phyloP scores from a whole-genome alignment of 192 early-diverging fungal species.

The Pilaira anomala region DNA sequence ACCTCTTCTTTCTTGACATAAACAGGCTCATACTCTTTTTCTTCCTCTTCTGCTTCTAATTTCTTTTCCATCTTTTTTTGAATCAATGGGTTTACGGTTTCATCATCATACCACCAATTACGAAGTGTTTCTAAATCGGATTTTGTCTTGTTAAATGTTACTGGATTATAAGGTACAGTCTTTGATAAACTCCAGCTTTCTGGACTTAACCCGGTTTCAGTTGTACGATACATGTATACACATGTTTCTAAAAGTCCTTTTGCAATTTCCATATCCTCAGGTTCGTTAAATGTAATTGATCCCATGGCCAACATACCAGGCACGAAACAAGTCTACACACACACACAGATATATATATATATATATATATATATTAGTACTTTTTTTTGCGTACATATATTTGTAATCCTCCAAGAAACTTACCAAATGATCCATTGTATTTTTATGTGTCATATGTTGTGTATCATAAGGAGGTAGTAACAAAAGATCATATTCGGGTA shows the following conservation, averaged over 20 bases:
- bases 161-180: background rate
- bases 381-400: background rate
- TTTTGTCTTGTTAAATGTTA: slow-evolving; percentile 17
- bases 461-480: slow-evolving; percentile 26
- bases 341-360: background rate
- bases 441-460: background rate
- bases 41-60: too few species aligned
- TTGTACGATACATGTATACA: slow-evolving; percentile 40
- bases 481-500: slow-evolving; percentile 20
- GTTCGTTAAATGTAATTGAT: slow-evolving; percentile 42
- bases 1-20: background rate
- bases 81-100: background rate
- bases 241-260: slow-evolving; percentile 45
- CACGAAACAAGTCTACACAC: slow-evolving; percentile 47
- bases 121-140: background rate
- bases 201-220: slow-evolving; percentile 46
- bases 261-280: slow-evolving; percentile 45
- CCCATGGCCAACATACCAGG: slow-evolving; percentile 56
- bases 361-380: background rate
- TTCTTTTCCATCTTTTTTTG: background rate
- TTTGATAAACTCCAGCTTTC: slow-evolving; percentile 38
- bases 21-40: background rate
- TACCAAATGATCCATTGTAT: slow-evolving; percentile 37
- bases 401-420: too few species aligned
- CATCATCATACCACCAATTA: slow-evolving; percentile 10